A percentile compares a stretch with the other conserved stretches of the same genome.
These are phyloP conservation scores for Pythium aquatile DNA, from an alignment of 352 stramenopile species.

Conservation along the genomic window DNA sequence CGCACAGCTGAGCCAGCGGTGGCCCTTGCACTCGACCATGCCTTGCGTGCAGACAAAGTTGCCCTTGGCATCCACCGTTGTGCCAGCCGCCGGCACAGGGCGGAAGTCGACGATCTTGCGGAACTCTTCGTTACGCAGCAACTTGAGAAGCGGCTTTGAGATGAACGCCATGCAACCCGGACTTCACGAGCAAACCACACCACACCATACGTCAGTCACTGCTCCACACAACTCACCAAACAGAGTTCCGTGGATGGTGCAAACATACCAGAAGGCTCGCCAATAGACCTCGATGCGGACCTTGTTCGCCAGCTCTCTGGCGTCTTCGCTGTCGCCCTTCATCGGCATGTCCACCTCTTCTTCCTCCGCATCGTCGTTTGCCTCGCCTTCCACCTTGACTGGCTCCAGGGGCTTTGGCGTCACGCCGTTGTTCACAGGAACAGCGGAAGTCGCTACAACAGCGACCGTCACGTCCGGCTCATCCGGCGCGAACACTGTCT, in stretches of 20 bases:
- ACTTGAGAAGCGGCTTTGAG: conserved; percentile 52
- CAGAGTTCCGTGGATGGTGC: too few species aligned
- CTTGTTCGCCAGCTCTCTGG: conserved; percentile 31
- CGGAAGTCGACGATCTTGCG: conserved; percentile 69
- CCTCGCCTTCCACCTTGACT: conserved; percentile 18
- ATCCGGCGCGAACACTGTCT: conserved; percentile 52
- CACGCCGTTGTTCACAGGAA: not conserved
- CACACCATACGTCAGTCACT: not conserved
- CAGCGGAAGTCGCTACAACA: not conserved
- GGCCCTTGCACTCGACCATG: conserved; percentile 67
- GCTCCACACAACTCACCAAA: too few species aligned
- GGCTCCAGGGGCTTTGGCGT: conserved; percentile 5
- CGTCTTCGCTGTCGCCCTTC: conserved; percentile 25
- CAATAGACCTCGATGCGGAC: conserved; percentile 73
- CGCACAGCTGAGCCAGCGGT: conserved; percentile 79
- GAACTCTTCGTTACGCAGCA: conserved; percentile 67
- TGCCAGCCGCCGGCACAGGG: conserved; percentile 73
- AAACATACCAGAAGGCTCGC: conserved; percentile 74
- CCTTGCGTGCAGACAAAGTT: conserved; percentile 72
- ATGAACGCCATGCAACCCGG: conserved; percentile 78
- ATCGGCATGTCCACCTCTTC: conserved; percentile 25
- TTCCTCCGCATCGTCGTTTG: conserved; percentile 25
- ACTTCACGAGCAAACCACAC: conserved; percentile 27
- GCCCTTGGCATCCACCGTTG: conserved; percentile 45
- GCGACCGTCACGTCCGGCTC: conserved; percentile 14